Conservation (phyloP, 2,329 filamentous ascomycete species). For the Aspergillus caelatus region DNA sequence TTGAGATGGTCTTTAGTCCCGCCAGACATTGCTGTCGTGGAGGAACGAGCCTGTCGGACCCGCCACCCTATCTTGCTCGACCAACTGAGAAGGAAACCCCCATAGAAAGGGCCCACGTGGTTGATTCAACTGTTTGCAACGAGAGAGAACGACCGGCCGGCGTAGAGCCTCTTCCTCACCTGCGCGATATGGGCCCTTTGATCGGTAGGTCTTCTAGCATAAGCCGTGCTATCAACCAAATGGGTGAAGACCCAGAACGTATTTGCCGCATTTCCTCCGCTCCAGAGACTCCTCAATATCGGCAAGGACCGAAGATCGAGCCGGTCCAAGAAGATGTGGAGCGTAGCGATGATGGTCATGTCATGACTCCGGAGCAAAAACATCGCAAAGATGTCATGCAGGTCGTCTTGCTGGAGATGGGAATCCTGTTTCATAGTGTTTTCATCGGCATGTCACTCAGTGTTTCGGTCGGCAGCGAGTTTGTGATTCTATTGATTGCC, state of each 20-base stretch:
- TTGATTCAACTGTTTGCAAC: neutral
- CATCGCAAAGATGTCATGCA: conserved; percentile 70
- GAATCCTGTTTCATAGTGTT: conserved; percentile 77
- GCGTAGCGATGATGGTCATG: conserved; percentile 14
- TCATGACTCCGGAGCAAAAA: conserved; percentile 37
- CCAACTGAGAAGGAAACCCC: neutral
- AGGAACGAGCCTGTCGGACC: conserved; percentile 7
- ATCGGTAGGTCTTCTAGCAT: conserved; percentile 32
- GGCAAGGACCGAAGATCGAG: conserved; percentile 20
- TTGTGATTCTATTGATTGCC: conserved; percentile 38
- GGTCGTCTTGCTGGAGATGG: conserved; percentile 74
- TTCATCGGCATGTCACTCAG: conserved; percentile 43
- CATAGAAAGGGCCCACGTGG: conserved; percentile 1
- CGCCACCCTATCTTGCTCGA: neutral
- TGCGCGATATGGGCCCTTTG: conserved; percentile 31
- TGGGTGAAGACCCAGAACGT: conserved; percentile 28
- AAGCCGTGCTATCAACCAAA: conserved; percentile 31
- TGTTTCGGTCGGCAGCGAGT: conserved; percentile 37
- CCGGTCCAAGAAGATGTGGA: conserved; percentile 21
- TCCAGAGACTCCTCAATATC: conserved; percentile 17
- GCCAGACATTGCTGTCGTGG: conserved; percentile 33
- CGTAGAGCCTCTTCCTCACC: conserved; percentile 21
- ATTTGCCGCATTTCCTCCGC: conserved; percentile 27
- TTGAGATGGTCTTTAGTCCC: conserved; percentile 60
- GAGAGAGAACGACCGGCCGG: neutral